A percentile compares a stretch with the other conserved stretches of the same genome.
Conservation (phyloP, 2,329 filamentous ascomycete genomes). For the Didymella lethalis region DNA sequence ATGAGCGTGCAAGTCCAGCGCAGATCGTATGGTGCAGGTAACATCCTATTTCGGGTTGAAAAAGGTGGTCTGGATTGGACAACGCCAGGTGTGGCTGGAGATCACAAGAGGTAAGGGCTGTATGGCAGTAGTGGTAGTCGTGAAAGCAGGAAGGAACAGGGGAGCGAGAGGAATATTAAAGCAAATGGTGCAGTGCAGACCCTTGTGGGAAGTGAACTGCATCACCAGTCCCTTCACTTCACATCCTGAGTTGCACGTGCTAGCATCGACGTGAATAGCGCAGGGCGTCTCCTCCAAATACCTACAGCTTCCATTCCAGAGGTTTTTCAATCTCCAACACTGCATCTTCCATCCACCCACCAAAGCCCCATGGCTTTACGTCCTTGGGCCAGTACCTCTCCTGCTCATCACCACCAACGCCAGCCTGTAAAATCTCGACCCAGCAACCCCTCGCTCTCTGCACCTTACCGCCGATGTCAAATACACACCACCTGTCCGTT, state of each 20-base stretch:
- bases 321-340: slow-evolving; percentile 33
- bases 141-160: not conserved
- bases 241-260: not conserved
- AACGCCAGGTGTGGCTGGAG: not conserved
- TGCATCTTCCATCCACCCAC: slow-evolving; percentile 43
- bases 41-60: not conserved
- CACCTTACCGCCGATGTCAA: slow-evolving; percentile 29
- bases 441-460: slow-evolving; percentile 39
- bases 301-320: slow-evolving; percentile 37
- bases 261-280: not conserved
- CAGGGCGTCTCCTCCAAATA: too few relatives aligned
- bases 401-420: slow-evolving; percentile 8
- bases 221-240: not conserved
- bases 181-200: not conserved
- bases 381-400: slow-evolving; percentile 34
- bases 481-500: slow-evolving; percentile 38
- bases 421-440: slow-evolving; percentile 28
- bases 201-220: not conserved
- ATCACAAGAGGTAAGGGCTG: not conserved
- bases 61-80: not conserved
- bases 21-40: slow-evolving; percentile 14
- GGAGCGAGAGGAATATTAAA: not conserved
- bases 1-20: slow-evolving; percentile 28
- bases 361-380: slow-evolving; percentile 35
- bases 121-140: not conserved